Evolutionary conservation across 2,329 filamentous ascomycete species (phyloP), one percentile per base, ranked within the genome.

Genomic region (Monosporascus sp.): DNA sequence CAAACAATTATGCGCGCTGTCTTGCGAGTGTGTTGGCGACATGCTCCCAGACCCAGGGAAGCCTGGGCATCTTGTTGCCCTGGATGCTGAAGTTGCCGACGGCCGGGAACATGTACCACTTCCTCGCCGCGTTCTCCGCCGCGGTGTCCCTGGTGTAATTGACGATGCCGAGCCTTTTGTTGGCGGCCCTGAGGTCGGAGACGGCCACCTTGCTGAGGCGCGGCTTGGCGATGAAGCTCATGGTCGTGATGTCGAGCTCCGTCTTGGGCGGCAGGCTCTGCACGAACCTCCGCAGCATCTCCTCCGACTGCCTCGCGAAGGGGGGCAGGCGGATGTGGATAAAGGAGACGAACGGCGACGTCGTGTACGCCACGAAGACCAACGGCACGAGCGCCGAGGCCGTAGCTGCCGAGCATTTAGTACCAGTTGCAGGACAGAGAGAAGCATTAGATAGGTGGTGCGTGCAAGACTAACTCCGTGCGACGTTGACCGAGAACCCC

Each of bases 291-390:
- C 77, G 70, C 22, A 88, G 72, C 48, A 77, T 69, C 27, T 78
- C 71, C 37, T 78, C 79, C 1, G 85, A 87, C 39, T 75, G 69
- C 45, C 87, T 82, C 17, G 87, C 88, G 59, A 79, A 80, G 1
- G 75, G 67, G 0, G 90, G 90, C 2, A 92, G 75, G 22, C 81
- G 79, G 48, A 94, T 72, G 68, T 88, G 83, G 55, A 94, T 77
- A 63, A 85, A 84, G 41, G 84, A 83, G 7, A 93, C 88, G 63
- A 88, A 89, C 3, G 89, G 87, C 0, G 82, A 76, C 2, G 85
- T 83, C 47, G 80, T 79, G 66, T 84, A 87, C 37, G 79, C 75
- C 22, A 90, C 76, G 62, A 85, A 82, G 37, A 82, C 53, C 61
- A 90, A 72, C 3, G 89, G 89, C 8, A 88, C 69, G 38, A 85